phyloP scores from a whole-genome alignment of 208 protist species.

The Acanthamoeba sp. region DNA sequence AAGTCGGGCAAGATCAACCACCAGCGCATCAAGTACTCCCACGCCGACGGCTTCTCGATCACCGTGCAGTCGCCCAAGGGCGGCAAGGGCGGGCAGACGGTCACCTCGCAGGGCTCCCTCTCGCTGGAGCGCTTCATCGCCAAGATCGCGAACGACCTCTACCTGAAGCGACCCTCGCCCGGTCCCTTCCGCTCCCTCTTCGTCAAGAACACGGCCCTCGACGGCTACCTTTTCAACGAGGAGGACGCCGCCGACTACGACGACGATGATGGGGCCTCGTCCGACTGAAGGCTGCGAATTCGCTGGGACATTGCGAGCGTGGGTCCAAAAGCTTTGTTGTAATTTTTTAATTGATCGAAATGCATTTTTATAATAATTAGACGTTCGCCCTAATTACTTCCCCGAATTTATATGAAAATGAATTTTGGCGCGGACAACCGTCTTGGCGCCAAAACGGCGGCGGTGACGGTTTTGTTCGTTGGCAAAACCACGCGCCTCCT shows the following conservation, averaged over 20 bases:
- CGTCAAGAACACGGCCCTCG: slow-evolving; percentile 20
- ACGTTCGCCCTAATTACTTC: too few relatives aligned
- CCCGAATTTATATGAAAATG: background rate
- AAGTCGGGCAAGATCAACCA: slow-evolving; percentile 80
- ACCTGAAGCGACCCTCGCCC: slow-evolving; percentile 27
- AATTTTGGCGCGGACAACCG: background rate
- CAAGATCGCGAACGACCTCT: slow-evolving; percentile 49
- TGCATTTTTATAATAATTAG: background rate
- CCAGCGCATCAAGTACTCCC: slow-evolving; percentile 78
- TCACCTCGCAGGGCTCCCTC: slow-evolving; percentile 26
- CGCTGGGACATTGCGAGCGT: too few relatives aligned
- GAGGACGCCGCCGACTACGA: background rate
- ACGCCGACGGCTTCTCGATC: slow-evolving; percentile 50
- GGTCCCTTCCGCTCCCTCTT: slow-evolving; percentile 63
- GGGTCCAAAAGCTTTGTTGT: background rate
- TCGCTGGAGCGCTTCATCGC: slow-evolving; percentile 51
- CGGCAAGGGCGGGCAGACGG: slow-evolving; percentile 5
- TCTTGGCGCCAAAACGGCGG: background rate
- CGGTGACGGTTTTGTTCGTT: background rate
- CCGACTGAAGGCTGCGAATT: background rate
- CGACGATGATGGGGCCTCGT: background rate
- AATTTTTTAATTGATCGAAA: background rate
- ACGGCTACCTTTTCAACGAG: slow-evolving; percentile 49
- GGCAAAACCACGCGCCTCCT: too few relatives aligned
- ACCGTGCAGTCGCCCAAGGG: slow-evolving; percentile 48